A percentile compares a stretch with the other conserved stretches of the same genome.
Evolutionary conservation across 495 filamentous ascomycete species (phyloP).

Genomic region (Xylaria bambusicola): DNA sequence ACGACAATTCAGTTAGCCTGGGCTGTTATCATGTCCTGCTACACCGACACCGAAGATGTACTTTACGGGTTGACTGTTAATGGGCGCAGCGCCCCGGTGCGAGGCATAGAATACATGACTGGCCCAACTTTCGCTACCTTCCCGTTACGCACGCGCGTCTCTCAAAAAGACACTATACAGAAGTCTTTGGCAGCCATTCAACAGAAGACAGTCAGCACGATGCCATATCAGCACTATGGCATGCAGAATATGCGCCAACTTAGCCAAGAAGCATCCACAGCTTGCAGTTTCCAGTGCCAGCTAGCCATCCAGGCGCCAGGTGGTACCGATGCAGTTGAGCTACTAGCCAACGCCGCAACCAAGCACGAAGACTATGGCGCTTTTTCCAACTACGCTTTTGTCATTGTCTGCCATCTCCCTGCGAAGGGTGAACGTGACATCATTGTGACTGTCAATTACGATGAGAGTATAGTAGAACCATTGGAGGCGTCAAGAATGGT

Average conservation of each 20-base stretch:
- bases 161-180: conserved; percentile 7
- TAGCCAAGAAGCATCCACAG: conserved; percentile 20
- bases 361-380: not conserved
- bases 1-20: conserved; percentile 40
- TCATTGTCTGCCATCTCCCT: conserved; percentile 9
- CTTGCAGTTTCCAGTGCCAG: conserved; percentile 35
- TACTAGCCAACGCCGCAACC: not conserved
- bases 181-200: conserved; percentile 35
- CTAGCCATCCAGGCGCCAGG: conserved; percentile 14
- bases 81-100: conserved; percentile 49
- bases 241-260: conserved; percentile 36
- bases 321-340: not conserved
- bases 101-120: conserved; percentile 49
- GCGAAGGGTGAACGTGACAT: not conserved
- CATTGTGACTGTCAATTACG: conserved; percentile 2
- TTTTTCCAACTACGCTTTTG: conserved; percentile 7
- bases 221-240: conserved; percentile 44
- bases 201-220: conserved; percentile 36
- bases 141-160: conserved; percentile 46
- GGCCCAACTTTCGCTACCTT: conserved; percentile 62
- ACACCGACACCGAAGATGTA: conserved; percentile 35
- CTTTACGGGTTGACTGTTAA: conserved; percentile 42
- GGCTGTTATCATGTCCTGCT: conserved; percentile 32
- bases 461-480: not conserved
- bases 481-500: not conserved